A percentile compares a stretch with the other conserved stretches of the same genome.
Evolutionary conservation across 2,329 filamentous ascomycete genomes (phyloP).

Genomic region (Monosporascus sp.): DNA sequence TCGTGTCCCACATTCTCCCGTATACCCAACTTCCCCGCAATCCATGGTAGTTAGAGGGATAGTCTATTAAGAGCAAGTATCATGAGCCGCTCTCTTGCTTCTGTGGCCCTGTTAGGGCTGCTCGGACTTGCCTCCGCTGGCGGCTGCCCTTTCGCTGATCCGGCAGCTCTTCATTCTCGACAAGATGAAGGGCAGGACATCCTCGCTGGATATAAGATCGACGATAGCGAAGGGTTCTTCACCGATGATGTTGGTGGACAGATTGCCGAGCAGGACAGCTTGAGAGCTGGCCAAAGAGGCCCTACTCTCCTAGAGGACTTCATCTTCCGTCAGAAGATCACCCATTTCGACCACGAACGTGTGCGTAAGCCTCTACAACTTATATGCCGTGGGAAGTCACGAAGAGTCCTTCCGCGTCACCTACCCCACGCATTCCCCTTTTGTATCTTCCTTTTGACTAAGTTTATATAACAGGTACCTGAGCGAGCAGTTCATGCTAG

Average conservation of each 20-base stretch:
- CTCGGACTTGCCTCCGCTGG: constrained; percentile 19
- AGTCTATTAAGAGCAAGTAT: constrained; percentile 1
- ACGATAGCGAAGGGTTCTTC: constrained; percentile 50
- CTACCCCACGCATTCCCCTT: no score
- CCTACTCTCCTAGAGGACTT: constrained; percentile 58
- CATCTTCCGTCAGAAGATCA: constrained; percentile 57
- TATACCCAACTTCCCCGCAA: neutral
- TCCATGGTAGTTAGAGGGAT: neutral
- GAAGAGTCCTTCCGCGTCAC: no score
- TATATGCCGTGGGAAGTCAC: neutral
- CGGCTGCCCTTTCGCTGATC: constrained; percentile 28
- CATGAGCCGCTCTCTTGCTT: constrained; percentile 18
- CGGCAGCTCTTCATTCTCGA: constrained; percentile 21
- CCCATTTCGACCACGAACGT: constrained; percentile 53
- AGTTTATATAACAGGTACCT: constrained; percentile 25
- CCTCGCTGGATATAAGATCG: constrained; percentile 34
- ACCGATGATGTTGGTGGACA: constrained; percentile 65
- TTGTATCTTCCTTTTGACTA: constrained; percentile 5
- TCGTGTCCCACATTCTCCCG: neutral
- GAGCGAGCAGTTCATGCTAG: constrained; percentile 52
- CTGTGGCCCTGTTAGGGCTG: constrained; percentile 19
- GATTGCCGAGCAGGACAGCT: constrained; percentile 59
- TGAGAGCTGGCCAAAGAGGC: constrained; percentile 60
- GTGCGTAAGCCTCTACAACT: constrained; percentile 30
- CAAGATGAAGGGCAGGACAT: constrained; percentile 11